A percentile compares a stretch with the other conserved stretches of the same genome.
phyloP scores from a whole-genome alignment of 2,329 filamentous ascomycete species.

The Neonectria faginata region DNA sequence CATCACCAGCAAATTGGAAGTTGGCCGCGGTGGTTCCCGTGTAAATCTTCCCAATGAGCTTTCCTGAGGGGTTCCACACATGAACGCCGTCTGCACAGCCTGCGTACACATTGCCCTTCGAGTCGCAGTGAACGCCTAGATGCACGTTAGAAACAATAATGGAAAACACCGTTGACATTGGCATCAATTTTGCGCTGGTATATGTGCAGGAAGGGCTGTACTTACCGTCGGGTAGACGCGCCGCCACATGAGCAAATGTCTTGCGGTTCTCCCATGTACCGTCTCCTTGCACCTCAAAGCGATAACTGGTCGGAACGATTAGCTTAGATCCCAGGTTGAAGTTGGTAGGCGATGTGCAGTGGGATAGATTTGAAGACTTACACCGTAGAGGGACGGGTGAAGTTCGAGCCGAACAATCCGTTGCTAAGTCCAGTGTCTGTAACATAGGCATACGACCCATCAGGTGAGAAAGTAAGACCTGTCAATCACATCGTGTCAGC shows the following conservation, averaged over 20 bases:
- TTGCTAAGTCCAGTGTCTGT: constrained; percentile 64
- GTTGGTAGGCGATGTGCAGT: no score
- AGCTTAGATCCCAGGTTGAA: no score
- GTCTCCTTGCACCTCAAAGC: constrained; percentile 57
- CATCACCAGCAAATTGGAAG: constrained; percentile 58
- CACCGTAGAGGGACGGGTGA: constrained; percentile 58
- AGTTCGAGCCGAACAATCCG: constrained; percentile 56
- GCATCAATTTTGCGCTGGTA: neutral
- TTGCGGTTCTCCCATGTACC: constrained; percentile 62
- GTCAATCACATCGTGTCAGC: constrained; percentile 4
- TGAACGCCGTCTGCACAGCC: constrained; percentile 62
- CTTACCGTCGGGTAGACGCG: constrained; percentile 68
- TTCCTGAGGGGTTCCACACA: constrained; percentile 60
- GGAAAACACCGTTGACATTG: neutral
- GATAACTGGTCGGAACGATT: neutral
- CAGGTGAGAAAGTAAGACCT: constrained; percentile 67
- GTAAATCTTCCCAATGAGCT: constrained; percentile 67
- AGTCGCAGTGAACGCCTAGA: constrained; percentile 64
- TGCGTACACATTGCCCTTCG: constrained; percentile 66
- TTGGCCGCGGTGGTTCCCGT: constrained; percentile 58
- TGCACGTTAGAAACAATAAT: no score
- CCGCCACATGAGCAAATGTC: constrained; percentile 67
- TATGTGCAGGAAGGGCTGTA: neutral
- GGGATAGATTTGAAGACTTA: neutral
- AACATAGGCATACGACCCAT: constrained; percentile 65